phyloP scores from a whole-genome alignment of 2,329 filamentous ascomycete genomes.

The Neophaeococcomyces aloes region DNA sequence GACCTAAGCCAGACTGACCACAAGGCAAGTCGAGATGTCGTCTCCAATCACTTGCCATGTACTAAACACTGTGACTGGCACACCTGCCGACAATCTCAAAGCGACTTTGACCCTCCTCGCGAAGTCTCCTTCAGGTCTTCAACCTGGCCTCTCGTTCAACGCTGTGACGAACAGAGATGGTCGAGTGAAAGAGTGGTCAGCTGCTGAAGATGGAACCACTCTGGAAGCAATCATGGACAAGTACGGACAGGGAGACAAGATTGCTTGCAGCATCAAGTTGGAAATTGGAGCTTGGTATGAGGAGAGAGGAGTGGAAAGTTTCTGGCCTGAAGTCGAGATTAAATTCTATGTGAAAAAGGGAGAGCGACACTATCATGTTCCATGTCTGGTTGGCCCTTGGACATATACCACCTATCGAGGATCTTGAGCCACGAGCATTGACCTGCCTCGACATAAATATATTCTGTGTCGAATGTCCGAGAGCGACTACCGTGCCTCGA shows the following conservation, averaged over 20 bases:
- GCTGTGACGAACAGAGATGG: conserved; percentile 37
- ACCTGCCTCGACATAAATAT: too few relatives aligned
- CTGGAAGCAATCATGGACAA: conserved; percentile 19
- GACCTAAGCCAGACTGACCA: conserved; percentile 24
- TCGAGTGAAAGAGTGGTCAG: conserved; percentile 35
- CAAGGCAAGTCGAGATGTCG: conserved; percentile 11
- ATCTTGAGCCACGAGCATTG: conserved; percentile 25
- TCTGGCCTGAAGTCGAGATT: conserved; percentile 42
- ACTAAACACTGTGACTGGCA: conserved; percentile 39
- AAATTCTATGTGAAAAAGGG: conserved; percentile 40
- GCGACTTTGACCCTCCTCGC: conserved; percentile 48
- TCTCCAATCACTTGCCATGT: conserved; percentile 40
- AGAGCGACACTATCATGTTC: conserved; percentile 42
- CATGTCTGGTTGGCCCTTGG: conserved; percentile 41
- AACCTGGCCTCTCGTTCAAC: conserved; percentile 24
- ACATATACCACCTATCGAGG: conserved; percentile 43
- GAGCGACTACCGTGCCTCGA: too few relatives aligned
- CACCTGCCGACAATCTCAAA: conserved; percentile 35
- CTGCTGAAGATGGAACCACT: conserved; percentile 19
- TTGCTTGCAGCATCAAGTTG: conserved; percentile 38
- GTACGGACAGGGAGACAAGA: conserved; percentile 25
- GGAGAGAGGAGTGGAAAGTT: conserved; percentile 37
- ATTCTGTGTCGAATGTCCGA: too few relatives aligned
- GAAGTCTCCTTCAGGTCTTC: conserved; percentile 31
- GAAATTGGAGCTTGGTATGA: conserved; percentile 38